phyloP scores from a whole-genome alignment of 148 eudicot species.

The Rhododendron mucronatum region DNA sequence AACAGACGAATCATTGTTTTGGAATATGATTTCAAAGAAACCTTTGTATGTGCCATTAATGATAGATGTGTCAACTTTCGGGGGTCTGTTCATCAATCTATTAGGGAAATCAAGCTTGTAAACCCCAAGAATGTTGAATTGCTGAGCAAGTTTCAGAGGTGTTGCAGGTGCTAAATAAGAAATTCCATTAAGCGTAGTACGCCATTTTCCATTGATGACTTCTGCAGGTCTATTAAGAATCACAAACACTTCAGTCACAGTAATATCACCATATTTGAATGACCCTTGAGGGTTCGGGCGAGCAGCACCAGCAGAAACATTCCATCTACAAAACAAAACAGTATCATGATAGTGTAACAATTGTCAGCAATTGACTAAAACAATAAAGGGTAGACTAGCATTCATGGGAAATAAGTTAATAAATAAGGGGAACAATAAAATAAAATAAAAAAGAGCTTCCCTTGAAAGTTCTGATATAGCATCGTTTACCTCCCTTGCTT shows the following conservation, averaged over 20 bases:
- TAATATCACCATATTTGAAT: slow-evolving; percentile 82
- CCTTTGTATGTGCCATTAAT: slow-evolving; percentile 87
- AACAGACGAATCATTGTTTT: slow-evolving; percentile 64
- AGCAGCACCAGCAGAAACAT: slow-evolving; percentile 91
- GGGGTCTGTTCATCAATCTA: slow-evolving; percentile 71
- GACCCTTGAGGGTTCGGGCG: slow-evolving; percentile 99
- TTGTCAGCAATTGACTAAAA: slow-evolving; percentile 13
- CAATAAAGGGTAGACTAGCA: neutral
- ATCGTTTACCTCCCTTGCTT: slow-evolving; percentile 13
- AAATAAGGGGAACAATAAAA: neutral
- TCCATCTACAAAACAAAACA: slow-evolving; percentile 52
- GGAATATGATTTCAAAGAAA: slow-evolving; percentile 88
- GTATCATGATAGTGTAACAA: slow-evolving; percentile 8
- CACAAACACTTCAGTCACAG: slow-evolving; percentile 83
- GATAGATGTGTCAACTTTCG: slow-evolving; percentile 77
- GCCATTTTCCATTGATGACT: slow-evolving; percentile 73
- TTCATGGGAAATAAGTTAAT: neutral
- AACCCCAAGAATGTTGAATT: slow-evolving; percentile 68
- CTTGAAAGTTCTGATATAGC: slow-evolving; percentile 4
- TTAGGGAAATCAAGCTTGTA: slow-evolving; percentile 92
- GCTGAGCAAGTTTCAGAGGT: slow-evolving; percentile 85
- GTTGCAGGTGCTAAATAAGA: slow-evolving; percentile 83
- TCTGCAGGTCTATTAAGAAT: slow-evolving; percentile 73
- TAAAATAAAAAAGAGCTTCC: neutral
- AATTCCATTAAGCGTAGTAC: slow-evolving; percentile 78